Percentiles rank a stretch among this genome's conserved stretches.
phyloP scores from a whole-genome alignment of 768 basidiomycete genomes.

The Auricularia cornea region DNA sequence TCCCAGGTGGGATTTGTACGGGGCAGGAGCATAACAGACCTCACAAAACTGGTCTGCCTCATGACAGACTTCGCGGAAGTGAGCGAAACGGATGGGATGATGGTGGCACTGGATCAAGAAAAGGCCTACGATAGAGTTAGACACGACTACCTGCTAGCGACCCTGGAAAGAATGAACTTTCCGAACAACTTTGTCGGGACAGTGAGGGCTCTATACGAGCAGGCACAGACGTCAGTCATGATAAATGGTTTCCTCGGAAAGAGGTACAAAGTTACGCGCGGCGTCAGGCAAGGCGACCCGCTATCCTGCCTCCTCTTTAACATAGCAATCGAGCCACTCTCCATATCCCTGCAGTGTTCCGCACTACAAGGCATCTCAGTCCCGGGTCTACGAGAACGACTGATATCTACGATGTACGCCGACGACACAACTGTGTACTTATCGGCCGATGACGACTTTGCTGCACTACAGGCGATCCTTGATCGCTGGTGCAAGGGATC shows the following conservation, averaged over 20 bases:
- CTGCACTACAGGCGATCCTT: too few relatives aligned
- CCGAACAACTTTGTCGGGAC: background rate
- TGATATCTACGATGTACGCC: too few relatives aligned
- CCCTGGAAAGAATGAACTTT: slow-evolving; percentile 7
- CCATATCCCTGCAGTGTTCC: background rate
- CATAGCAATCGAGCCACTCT: slow-evolving; percentile 11
- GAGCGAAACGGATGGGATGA: background rate
- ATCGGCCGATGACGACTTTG: too few relatives aligned
- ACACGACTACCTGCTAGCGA: slow-evolving; percentile 7
- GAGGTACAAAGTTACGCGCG: background rate
- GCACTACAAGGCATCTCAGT: too few relatives aligned
- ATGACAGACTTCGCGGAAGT: slow-evolving; percentile 5
- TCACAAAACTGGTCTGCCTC: slow-evolving; percentile 4
- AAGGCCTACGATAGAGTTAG: slow-evolving; percentile 8
- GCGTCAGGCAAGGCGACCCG: slow-evolving; percentile 7
- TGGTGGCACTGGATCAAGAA: slow-evolving; percentile 11
- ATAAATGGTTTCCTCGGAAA: background rate
- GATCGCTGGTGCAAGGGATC: too few relatives aligned
- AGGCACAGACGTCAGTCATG: background rate
- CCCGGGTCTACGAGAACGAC: too few relatives aligned
- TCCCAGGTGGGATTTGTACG: slow-evolving; percentile 9
- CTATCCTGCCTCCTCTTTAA: slow-evolving; percentile 13
- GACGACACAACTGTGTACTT: too few relatives aligned
- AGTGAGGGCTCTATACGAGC: background rate
- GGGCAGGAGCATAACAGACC: slow-evolving; percentile 8